Evolutionary conservation across 78 protist species (phyloP).

Genomic region (Guillardia theta): DNA sequence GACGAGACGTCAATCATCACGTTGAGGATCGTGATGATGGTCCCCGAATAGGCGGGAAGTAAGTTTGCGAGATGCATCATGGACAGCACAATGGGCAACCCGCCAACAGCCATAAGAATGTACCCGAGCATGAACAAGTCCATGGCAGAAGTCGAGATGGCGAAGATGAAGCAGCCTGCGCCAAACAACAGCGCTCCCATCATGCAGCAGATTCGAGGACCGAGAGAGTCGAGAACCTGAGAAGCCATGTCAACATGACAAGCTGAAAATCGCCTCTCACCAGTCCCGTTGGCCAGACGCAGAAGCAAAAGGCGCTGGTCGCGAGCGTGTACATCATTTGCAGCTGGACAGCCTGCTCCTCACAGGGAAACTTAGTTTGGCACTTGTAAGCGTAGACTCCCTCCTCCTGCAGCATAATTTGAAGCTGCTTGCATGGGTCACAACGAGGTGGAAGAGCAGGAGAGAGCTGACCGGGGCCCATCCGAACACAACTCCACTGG

Average conservation of each 20-base stretch:
- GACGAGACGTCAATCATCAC: background rate
- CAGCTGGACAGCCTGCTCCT: background rate
- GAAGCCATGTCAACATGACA: background rate
- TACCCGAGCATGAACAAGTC: background rate
- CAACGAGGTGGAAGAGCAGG: too few relatives aligned
- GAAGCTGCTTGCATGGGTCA: too few relatives aligned
- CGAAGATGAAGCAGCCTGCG: background rate
- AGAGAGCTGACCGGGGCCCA: too few relatives aligned
- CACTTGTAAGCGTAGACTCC: background rate
- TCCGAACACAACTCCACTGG: background rate
- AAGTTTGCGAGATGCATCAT: background rate
- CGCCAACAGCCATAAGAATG: background rate
- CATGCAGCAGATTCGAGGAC: background rate
- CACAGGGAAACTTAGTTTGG: background rate
- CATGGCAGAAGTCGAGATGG: background rate
- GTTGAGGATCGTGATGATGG: background rate
- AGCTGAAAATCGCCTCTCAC: background rate
- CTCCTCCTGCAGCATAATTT: background rate
- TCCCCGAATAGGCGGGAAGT: background rate
- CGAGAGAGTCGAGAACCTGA: background rate
- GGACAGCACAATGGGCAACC: background rate
- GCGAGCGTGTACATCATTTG: background rate
- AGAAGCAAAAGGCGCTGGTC: conserved; percentile 17
- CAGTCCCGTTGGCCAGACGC: conserved; percentile 19
- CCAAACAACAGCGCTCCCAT: background rate